A percentile compares a stretch with the other conserved stretches of the same genome.
phyloP scores from a whole-genome alignment of 1,139 yeast species.

The Casaregolazyma suthepensis region DNA sequence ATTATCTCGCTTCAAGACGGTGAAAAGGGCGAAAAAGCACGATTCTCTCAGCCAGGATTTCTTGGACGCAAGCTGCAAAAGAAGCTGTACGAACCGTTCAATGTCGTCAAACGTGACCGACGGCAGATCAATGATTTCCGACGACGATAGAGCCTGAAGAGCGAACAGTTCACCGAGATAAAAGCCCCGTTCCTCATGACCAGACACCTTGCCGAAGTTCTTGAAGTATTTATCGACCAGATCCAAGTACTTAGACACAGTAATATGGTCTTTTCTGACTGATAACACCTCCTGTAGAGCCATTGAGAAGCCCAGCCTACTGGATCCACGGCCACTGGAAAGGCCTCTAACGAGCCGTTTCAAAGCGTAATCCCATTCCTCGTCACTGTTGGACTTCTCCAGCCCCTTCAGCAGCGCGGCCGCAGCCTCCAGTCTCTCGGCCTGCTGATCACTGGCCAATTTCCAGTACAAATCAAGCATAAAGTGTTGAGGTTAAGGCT shows the following conservation, averaged over 20 bases:
- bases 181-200: slow-evolving; percentile 75
- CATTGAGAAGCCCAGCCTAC: slow-evolving; percentile 83
- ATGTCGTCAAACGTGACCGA: slow-evolving; percentile 29
- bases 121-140: slow-evolving; percentile 40
- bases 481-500: background rate
- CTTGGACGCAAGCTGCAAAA: slow-evolving; percentile 53
- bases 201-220: slow-evolving; percentile 48
- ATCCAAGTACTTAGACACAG: slow-evolving; percentile 41
- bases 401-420: slow-evolving; percentile 55
- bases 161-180: slow-evolving; percentile 86
- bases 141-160: slow-evolving; percentile 64
- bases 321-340: slow-evolving; percentile 74
- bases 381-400: slow-evolving; percentile 37
- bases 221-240: slow-evolving; percentile 41
- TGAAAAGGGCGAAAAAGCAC: slow-evolving; percentile 62
- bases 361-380: slow-evolving; percentile 79
- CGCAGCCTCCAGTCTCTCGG: slow-evolving; percentile 71
- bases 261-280: slow-evolving; percentile 36
- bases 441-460: slow-evolving; percentile 69
- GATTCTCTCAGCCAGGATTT: slow-evolving; percentile 90
- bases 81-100: slow-evolving; percentile 37
- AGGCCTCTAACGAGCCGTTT: slow-evolving; percentile 75
- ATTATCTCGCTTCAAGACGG: slow-evolving; percentile 33
- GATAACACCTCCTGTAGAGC: slow-evolving; percentile 70
- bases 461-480: slow-evolving; percentile 62